Base-by-base conservation (phyloP, 805 yeast genomes). In the Starmerella tilneyi region DNA sequence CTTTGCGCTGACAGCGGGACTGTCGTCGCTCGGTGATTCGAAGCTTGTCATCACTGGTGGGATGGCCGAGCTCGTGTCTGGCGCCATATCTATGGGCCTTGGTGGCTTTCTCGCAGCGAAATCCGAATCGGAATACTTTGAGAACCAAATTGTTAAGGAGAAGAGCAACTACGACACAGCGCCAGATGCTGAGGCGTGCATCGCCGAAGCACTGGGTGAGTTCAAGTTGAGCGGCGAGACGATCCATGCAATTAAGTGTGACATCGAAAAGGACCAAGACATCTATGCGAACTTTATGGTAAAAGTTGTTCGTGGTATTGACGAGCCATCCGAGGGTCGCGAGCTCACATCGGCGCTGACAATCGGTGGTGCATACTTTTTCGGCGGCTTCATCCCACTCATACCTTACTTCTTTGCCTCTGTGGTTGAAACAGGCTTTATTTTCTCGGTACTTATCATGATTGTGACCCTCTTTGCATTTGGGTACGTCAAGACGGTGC, bases 61-160 rank as follows among this genome's bases (percentile, higher is more conserved):
- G 20, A 76, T 89, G 74, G 97, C 97, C 9, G 98, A 89, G 68
- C 75, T 89, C 55, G 94, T 89, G 3, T 83, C 95, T 5, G 98
- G 98, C 40, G 94, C 97, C 36, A 88, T 89, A 43, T 82, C 94
- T 23, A 89, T 89, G 98, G 97, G 98, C 8, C 75, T 89, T 45
- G 98, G 98, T 47, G 98, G 98, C 24, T 89, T 76, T 63, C 70
- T 89, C 46, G 98, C 97, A 24, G 98, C 98, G 34, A 81, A 81
- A 62, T 78, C 88, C 12, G 98, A 89, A 66, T 66, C 44, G 41
- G 67, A 63, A 40, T 55, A 56, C 49, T 57, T 50, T 49, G 48
- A 56, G 40, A 46, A 49, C 17, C 63, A 60, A 46, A 48, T 60
- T 3, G 47, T 39, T 22, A 61, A 60, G 48, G 65, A 63, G 45